These are phyloP conservation scores for Polyplosphaeria fusca DNA, from an alignment of 495 filamentous ascomycete genomes.

Conservation along the genomic window DNA sequence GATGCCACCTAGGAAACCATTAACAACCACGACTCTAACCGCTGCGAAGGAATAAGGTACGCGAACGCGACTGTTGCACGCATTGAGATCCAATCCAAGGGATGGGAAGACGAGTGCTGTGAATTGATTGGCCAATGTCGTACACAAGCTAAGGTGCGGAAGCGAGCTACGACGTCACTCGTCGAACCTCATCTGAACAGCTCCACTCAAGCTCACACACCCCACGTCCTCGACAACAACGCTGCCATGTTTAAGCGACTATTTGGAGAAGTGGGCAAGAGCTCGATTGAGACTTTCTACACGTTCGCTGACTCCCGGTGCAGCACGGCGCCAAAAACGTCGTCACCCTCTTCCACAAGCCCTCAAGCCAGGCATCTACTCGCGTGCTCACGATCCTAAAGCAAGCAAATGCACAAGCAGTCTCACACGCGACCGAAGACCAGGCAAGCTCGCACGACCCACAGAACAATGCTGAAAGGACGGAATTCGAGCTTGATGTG, in stretches of 20 bases:
- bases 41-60: too few species aligned
- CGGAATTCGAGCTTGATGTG: slow-evolving; percentile 81
- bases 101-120: background rate
- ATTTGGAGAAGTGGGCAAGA: slow-evolving; percentile 38
- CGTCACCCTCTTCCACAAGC: slow-evolving; percentile 92
- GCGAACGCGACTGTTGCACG: too few species aligned
- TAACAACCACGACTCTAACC: too few species aligned
- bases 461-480: slow-evolving; percentile 54
- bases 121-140: background rate
- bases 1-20: too few species aligned
- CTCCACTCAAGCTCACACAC: background rate
- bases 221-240: background rate
- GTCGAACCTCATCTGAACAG: background rate
- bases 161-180: slow-evolving; percentile 6
- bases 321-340: slow-evolving; percentile 58
- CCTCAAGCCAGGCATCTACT: slow-evolving; percentile 60
- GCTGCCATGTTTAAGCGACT: slow-evolving; percentile 39
- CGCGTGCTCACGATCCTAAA: slow-evolving; percentile 71
- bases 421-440: slow-evolving; percentile 59
- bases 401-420: slow-evolving; percentile 61
- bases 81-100: too few species aligned
- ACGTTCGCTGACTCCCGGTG: slow-evolving; percentile 10
- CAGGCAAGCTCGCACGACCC: slow-evolving; percentile 59
- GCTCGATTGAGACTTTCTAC: slow-evolving; percentile 2
- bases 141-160: slow-evolving; percentile 6